Base-by-base conservation (phyloP, 83 land plant species). In the Thuja plicata region DNA sequence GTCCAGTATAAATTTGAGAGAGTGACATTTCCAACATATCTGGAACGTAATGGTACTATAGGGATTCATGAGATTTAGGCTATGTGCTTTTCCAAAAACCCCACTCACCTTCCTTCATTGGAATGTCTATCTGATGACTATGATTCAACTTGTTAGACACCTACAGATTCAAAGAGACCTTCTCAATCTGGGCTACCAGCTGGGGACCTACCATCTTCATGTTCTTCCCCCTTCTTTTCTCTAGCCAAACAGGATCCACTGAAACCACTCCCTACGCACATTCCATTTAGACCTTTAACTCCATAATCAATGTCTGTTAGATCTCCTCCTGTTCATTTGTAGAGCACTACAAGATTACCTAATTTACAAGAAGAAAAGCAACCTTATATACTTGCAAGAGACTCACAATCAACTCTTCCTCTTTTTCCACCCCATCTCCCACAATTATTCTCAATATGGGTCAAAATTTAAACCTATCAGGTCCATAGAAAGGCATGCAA, bases 111-210 rank as follows among this genome's bases (percentile, higher is more conserved):
- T 34, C 71, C 8, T 86, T 34, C 87, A 5, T 27, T 86, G 27
- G 73, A 86, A 17, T 86, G 13, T 38, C 35, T 12, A 32, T 86
- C 87, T 17, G 87, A 52, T 86, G 87, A 86, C 5, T 86, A 50
- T 86, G 73, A 86, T 60, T 86, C 87, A 30, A 86, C 87, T 60
- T 86, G 87, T 86, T 71, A 86, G 15, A 86, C 71, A 1, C 87
- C 87, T 52, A 57, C 85, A 46, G 85, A 46, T 30, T 52, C 71
- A 34, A 86, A 86, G 34, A 30, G 52, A 55, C 71, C 45, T 83
- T 19, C 84, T 80, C 48, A 35, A 8, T 43, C 84, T 40, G 62
- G 32, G 15, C 71, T 46, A 57, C 66, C 13, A 17, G 34, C 71
- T 86, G 57, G 87, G 87, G 66, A 86, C 17, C 60, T 52, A 55